Evolutionary conservation across 164 flowering plant genomes (phyloP).

Genomic region (Vitis amurensis): DNA sequence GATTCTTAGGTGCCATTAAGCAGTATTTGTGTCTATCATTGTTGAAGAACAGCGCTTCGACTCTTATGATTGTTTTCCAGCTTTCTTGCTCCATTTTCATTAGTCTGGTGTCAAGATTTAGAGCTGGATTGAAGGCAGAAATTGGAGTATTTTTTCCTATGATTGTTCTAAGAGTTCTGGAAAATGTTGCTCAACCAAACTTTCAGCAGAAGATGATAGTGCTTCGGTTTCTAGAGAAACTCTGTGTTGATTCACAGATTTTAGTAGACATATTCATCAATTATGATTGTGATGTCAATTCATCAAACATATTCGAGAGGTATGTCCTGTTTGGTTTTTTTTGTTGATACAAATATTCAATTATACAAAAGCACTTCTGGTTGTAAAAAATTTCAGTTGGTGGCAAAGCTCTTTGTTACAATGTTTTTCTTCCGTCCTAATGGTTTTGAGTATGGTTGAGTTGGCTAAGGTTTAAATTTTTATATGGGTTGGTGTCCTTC

Average conservation of each 20-base stretch:
- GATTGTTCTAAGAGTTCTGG: constrained; percentile 97
- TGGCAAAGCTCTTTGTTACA: neutral
- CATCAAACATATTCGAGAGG: constrained; percentile 97
- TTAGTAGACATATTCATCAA: constrained; percentile 90
- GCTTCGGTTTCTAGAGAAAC: constrained; percentile 85
- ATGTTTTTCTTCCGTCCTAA: neutral
- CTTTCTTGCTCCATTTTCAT: constrained; percentile 97
- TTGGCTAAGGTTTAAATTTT: neutral
- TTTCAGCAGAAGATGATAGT: constrained; percentile 99
- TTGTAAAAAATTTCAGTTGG: too few relatives aligned
- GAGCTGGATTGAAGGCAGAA: constrained; percentile 99
- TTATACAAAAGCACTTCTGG: too few relatives aligned
- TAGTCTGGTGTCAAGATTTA: constrained; percentile 91
- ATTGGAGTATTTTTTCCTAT: constrained; percentile 99
- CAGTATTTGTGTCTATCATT: constrained; percentile 92
- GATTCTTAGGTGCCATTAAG: constrained; percentile 97
- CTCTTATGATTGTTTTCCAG: constrained; percentile 97
- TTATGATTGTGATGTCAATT: constrained; percentile 97
- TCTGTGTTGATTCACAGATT: constrained; percentile 89
- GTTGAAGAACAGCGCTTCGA: constrained; percentile 97
- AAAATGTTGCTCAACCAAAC: constrained; percentile 96
- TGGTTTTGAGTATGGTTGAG: neutral
- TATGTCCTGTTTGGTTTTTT: constrained; percentile 23
- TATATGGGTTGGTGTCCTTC: neutral
- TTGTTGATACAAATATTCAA: neutral